These are phyloP conservation scores for Schrenkiella parvula DNA, from an alignment of 345 rosid genomes.

Conservation along the genomic window DNA sequence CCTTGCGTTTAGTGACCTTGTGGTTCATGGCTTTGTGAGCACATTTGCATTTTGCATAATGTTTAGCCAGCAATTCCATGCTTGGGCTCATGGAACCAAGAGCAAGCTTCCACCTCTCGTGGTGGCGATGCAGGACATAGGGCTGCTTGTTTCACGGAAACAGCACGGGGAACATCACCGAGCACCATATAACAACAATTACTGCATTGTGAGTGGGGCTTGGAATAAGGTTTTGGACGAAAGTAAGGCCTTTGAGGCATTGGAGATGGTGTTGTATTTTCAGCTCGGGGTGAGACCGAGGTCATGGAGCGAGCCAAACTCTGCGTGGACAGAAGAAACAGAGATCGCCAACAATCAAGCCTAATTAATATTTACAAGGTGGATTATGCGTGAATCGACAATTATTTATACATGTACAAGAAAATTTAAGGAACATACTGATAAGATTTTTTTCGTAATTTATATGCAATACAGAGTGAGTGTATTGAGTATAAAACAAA, in stretches of 20 bases:
- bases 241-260: slow-evolving; percentile 55
- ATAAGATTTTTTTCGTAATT: neutral
- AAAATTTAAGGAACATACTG: neutral
- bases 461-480: slow-evolving; percentile 7
- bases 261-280: slow-evolving; percentile 70
- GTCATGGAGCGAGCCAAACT: slow-evolving; percentile 76
- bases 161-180: slow-evolving; percentile 78
- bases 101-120: slow-evolving; percentile 69
- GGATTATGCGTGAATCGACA: neutral
- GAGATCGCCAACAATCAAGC: slow-evolving; percentile 33
- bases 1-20: slow-evolving; percentile 45
- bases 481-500: neutral
- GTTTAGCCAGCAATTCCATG: slow-evolving; percentile 93
- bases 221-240: slow-evolving; percentile 74
- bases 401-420: slow-evolving; percentile 23
- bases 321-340: slow-evolving; percentile 59
- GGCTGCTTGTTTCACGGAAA: slow-evolving; percentile 60
- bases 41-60: slow-evolving; percentile 63
- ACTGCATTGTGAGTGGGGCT: slow-evolving; percentile 83
- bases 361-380: neutral
- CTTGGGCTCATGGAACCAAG: slow-evolving; percentile 95
- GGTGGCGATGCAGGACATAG: slow-evolving; percentile 63
- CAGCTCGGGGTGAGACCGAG: slow-evolving; percentile 59
- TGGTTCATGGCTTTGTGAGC: slow-evolving; percentile 51
- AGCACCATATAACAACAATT: slow-evolving; percentile 74